Conservation (phyloP, 179 eudicot species). For the Nepenthes alata region DNA sequence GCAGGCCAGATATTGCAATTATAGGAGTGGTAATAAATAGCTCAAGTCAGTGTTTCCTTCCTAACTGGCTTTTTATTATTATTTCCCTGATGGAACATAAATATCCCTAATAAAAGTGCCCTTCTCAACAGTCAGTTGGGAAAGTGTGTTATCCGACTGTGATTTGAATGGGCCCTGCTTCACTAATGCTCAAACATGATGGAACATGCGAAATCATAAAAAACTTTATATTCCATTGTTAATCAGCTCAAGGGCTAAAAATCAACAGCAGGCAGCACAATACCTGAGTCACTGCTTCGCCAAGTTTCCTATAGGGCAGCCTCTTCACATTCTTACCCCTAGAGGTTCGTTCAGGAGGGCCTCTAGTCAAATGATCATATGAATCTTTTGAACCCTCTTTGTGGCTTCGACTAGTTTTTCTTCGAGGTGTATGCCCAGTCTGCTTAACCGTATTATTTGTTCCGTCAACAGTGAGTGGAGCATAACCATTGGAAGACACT, state of each 20-base stretch:
- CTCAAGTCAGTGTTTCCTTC: too few relatives aligned
- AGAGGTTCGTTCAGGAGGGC: conserved; percentile 21
- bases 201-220: too few relatives aligned
- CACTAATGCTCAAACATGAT: too few relatives aligned
- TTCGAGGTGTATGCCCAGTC: conserved; percentile 17
- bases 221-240: too few relatives aligned
- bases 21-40: too few relatives aligned
- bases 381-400: conserved; percentile 22
- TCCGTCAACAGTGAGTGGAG: conserved; percentile 12
- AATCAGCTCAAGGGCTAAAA: not conserved
- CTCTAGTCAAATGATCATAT: conserved; percentile 13
- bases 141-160: too few relatives aligned
- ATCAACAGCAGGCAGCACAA: conserved; percentile 5
- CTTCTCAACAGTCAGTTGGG: too few relatives aligned
- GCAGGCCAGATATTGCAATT: too few relatives aligned
- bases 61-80: too few relatives aligned
- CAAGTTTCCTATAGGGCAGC: conserved; percentile 36
- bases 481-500: conserved; percentile 13
- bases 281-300: conserved; percentile 68
- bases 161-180: too few relatives aligned
- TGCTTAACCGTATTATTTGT: conserved; percentile 10
- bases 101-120: too few relatives aligned
- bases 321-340: conserved; percentile 21
- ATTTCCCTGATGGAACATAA: too few relatives aligned
- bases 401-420: conserved; percentile 20